Evolutionary conservation across 495 filamentous ascomycete species (phyloP).

Genomic region (Chaetomium cochliodes): DNA sequence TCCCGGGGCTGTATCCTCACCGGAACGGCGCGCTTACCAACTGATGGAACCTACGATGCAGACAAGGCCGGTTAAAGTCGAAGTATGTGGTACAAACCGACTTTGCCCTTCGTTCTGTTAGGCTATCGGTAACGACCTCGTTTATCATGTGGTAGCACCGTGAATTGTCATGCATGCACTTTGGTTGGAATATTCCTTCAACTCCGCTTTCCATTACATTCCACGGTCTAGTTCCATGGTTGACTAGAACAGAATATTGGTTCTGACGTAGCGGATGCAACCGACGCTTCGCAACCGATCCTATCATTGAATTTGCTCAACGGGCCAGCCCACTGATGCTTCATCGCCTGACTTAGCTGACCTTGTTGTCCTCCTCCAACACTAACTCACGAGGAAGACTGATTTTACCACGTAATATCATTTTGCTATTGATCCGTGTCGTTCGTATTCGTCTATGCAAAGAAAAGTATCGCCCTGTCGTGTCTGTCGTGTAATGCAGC

Average conservation of each 20-base stretch:
- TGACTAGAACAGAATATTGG: neutral
- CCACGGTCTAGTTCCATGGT: neutral
- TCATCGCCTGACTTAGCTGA: no score
- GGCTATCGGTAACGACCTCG: neutral
- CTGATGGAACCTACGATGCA: conserved; percentile 3
- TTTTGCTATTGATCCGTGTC: no score
- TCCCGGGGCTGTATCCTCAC: neutral
- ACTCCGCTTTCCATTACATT: neutral
- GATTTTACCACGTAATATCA: neutral
- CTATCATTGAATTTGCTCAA: neutral
- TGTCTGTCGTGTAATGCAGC: no score
- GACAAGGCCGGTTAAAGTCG: conserved; percentile 8
- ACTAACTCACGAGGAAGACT: neutral
- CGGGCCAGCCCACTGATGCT: neutral
- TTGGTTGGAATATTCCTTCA: neutral
- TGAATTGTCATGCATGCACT: conserved; percentile 4
- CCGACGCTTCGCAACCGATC: neutral
- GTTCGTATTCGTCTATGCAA: neutral
- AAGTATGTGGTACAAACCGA: neutral
- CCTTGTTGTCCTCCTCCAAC: no score
- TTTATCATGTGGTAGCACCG: conserved; percentile 3
- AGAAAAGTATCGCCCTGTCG: neutral
- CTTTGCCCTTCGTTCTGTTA: neutral
- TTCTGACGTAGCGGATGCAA: neutral
- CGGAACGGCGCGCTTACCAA: neutral